Percentiles rank a stretch among this genome's conserved stretches.
These are phyloP conservation scores for barrel medic (Medicago truncatula) DNA, from an alignment of 306 rosid genomes.

Conservation along the genomic window DNA sequence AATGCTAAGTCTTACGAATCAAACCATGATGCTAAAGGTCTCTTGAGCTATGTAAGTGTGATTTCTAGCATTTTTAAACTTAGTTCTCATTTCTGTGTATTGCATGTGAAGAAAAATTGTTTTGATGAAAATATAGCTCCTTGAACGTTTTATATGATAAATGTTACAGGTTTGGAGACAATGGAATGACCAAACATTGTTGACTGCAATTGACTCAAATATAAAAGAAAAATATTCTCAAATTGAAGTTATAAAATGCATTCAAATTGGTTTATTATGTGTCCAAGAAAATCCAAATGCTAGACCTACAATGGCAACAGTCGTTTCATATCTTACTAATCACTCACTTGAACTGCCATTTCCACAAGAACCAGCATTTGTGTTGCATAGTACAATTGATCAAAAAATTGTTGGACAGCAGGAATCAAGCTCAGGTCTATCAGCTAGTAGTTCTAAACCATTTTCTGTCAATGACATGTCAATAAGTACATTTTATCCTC, in stretches of 20 bases:
- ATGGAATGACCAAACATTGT: slow-evolving; percentile 41
- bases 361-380: neutral
- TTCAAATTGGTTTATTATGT: slow-evolving; percentile 26
- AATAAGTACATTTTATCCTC: neutral
- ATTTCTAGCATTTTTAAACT: neutral
- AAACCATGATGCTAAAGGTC: neutral
- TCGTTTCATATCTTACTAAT: slow-evolving; percentile 11
- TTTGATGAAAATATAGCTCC: neutral
- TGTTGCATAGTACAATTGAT: neutral
- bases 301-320: slow-evolving; percentile 10
- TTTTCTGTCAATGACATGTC: neutral
- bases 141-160: neutral
- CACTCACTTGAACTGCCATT: neutral
- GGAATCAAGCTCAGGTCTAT: neutral
- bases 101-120: neutral
- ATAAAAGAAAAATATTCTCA: slow-evolving; percentile 31
- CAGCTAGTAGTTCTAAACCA: neutral
- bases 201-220: slow-evolving; percentile 46
- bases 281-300: slow-evolving; percentile 21
- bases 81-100: no score
- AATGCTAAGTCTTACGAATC: slow-evolving; percentile 28
- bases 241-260: slow-evolving; percentile 39
- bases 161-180: slow-evolving; percentile 54
- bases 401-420: neutral
- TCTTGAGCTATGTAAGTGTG: neutral